Base-by-base conservation (phyloP, 192 early-diverging fungal species). In the Rhizophlyctis rosea region DNA sequence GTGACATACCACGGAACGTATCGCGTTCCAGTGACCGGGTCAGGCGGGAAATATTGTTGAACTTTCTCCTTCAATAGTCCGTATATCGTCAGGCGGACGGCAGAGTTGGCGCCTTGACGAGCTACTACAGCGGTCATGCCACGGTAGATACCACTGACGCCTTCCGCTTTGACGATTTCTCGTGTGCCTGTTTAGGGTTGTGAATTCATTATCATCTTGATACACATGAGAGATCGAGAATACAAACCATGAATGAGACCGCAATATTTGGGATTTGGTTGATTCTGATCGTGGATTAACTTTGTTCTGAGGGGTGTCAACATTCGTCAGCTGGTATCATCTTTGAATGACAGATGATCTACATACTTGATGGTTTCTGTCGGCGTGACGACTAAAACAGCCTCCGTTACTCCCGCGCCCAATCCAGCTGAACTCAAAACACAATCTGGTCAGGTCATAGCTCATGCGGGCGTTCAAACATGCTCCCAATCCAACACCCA, bases 91-190 rank as follows among this genome's bases (percentile, higher is more conserved):
- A 99, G 89, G 47, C 96, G 81, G 3, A 99, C 92, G 5, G 93
- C 95, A 57, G 88, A 88, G 68, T 97, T 97, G 21, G 96, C 96
- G 25, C 93, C 94, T 73, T 99, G 96, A 29, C 94, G 81, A 33
- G 89, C 88, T 84, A 99, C 88, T 2, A 96, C 96, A 1, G 96
- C 88, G 9, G 85, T 84, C 13, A 96, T 75, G 2, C 96, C 96
- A 3, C 94, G 83, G 70, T 95, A 99, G 50, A 97, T 81, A 3
- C 94, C 94, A 31, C 73, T 68, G 16, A 93, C 25, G 7, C 94
- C 94, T 34, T 91, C 89, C 32, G 78, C 76, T 3, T 75, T 74
- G 16, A 94, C 64, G 34, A 93, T 90, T 1, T 69, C 67, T 1
- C 56, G 63, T 3, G 86, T 77, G 44, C 56, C 56, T 57, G 32